Conservation (phyloP, 2,329 filamentous ascomycete species). For the Tolypocladium paradoxum region DNA sequence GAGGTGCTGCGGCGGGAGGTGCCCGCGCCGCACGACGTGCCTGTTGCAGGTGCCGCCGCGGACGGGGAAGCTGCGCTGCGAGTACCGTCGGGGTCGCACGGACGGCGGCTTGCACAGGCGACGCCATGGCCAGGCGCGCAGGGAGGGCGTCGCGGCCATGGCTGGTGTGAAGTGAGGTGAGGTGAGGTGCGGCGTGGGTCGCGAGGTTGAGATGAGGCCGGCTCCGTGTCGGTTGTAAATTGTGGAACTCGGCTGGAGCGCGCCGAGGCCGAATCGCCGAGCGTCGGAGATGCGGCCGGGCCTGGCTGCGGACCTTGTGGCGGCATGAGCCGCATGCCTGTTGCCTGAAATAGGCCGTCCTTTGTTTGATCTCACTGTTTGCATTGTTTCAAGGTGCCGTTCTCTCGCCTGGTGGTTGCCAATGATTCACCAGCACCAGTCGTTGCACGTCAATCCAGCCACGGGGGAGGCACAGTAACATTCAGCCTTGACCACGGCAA, state of each 20-base stretch:
- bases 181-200: no score
- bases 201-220: background rate
- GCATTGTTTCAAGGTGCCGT: background rate
- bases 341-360: no score
- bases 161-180: background rate
- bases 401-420: no score
- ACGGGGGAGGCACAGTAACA: no score
- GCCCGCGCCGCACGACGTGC: conserved; percentile 34
- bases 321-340: no score
- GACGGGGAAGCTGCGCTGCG: conserved; percentile 22
- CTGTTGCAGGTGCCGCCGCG: conserved; percentile 61
- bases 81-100: background rate
- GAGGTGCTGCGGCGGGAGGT: conserved; percentile 26
- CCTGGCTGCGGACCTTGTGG: no score
- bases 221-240: background rate
- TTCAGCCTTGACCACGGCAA: no score
- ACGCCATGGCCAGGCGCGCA: background rate
- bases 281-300: background rate
- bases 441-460: no score
- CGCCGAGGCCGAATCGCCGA: background rate
- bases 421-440: no score
- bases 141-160: background rate
- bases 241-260: background rate
- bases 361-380: background rate
- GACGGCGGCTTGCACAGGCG: background rate